A percentile compares a stretch with the other conserved stretches of the same genome.
Evolutionary conservation across 371 early-diverging fungal genomes (phyloP).

Genomic region (Haplosporangium sp.): DNA sequence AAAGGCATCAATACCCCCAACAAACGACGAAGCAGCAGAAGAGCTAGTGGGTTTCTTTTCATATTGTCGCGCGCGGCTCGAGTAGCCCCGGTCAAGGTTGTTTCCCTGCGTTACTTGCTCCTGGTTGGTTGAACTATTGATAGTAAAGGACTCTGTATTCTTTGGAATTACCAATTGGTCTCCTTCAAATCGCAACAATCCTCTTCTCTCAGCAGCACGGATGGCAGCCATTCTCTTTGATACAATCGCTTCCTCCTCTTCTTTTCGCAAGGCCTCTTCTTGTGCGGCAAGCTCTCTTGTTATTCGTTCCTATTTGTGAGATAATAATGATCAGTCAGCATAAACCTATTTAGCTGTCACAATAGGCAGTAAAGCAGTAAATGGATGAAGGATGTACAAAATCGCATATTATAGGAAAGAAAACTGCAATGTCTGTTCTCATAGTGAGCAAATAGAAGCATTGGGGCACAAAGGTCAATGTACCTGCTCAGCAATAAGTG

Average conservation of each 20-base stretch:
- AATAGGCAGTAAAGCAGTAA: background rate
- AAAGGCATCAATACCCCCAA: slow-evolving; percentile 43
- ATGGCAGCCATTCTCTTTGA: slow-evolving; percentile 42
- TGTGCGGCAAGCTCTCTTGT: slow-evolving; percentile 40
- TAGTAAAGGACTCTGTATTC: background rate
- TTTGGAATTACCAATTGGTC: slow-evolving; percentile 22
- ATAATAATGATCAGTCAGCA: background rate
- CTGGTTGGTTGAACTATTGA: background rate
- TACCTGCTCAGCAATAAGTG: slow-evolving; percentile 52
- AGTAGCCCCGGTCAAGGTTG: slow-evolving; percentile 7
- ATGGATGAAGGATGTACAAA: background rate
- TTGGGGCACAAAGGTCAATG: background rate
- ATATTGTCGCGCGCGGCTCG: background rate
- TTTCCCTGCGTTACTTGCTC: slow-evolving; percentile 4
- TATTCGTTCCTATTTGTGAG: slow-evolving; percentile 37
- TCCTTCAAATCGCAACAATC: slow-evolving; percentile 39
- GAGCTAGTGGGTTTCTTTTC: slow-evolving; percentile 5
- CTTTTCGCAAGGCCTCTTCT: slow-evolving; percentile 39
- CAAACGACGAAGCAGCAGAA: slow-evolving; percentile 42
- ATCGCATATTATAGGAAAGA: background rate
- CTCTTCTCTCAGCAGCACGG: slow-evolving; percentile 41
- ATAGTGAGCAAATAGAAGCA: background rate
- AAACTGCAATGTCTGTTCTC: background rate
- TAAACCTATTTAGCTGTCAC: background rate
- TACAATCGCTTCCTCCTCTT: slow-evolving; percentile 36